Evolutionary conservation across 106 monocot species (phyloP), one percentile per base, ranked within the genome.

Genomic region (Xerophyta viscosa): DNA sequence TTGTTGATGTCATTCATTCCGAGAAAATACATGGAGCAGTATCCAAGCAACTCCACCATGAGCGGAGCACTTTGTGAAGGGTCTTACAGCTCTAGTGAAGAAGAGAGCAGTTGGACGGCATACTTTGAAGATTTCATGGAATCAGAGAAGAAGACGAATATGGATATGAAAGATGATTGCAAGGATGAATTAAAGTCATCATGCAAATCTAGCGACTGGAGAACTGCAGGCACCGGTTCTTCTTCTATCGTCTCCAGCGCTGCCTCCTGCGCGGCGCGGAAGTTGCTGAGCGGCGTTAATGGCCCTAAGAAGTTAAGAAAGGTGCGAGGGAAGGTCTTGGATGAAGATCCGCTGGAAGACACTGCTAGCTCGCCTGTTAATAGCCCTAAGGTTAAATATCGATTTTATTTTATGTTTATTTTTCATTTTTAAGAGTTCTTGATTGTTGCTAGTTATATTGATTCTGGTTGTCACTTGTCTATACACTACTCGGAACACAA

Each of bases 301-400:
- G 4, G 37, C 0, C 10, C n/a, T 22, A 33, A 33, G 33, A 74
- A 57, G 56, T 65, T 31, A 53, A 67, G 48, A 50, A 67, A 48
- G 48, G 48, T 28, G 22, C 29, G 20, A 19, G n/a, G 42, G 33
- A 33, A n/a, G n/a, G n/a, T 33, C 17, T 28, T 70, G 56, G 64
- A 54, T 52, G 69, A 70, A 48, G 65, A 60, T n/a, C 24, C 65
- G 27, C 37, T 67, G 31, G 67, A 78, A 29, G 77, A 77, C 37
- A 71, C 77, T 52, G 71, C 73, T 19, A 62, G 66, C 27, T 77
- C 77, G 56, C 71, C 66, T 46, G 50, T 52, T 3, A 75, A 44
- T 66, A 60, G 41, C 8, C 62, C 57, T 48, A 52, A 63, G 51
- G 63, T 63, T 39, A 33, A 12, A 31, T 2, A 19, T 39, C 14